A percentile compares a stretch with the other conserved stretches of the same genome.
Conservation (phyloP, 202 grass and related monocot species). For the Elaeis oleifera region DNA sequence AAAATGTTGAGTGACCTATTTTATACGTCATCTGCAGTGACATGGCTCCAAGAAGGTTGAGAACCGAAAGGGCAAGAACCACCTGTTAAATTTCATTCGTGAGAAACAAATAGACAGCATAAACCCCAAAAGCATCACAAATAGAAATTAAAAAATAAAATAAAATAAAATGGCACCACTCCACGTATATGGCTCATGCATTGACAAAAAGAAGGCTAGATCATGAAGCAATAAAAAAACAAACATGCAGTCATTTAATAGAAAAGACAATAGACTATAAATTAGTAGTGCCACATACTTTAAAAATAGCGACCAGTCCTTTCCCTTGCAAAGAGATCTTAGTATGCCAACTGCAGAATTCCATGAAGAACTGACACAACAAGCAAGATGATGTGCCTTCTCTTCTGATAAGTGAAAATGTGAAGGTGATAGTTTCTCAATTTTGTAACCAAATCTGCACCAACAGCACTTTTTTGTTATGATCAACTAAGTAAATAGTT, state of each 20-base stretch:
- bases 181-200: no score
- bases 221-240: no score
- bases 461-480: conserved; percentile 23
- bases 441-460: conserved; percentile 66
- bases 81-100: conserved; percentile 38
- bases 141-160: no score
- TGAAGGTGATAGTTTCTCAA: conserved; percentile 86
- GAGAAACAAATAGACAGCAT: no score
- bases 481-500: conserved; percentile 3
- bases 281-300: conserved; percentile 30
- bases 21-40: conserved; percentile 54
- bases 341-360: conserved; percentile 61
- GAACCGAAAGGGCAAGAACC: conserved; percentile 46
- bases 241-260: no score
- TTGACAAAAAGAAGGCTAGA: no score
- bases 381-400: conserved; percentile 48
- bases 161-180: no score
- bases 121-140: no score
- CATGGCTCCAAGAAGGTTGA: conserved; percentile 63
- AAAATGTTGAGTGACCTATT: conserved; percentile 48
- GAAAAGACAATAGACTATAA: background rate
- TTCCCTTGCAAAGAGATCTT: conserved; percentile 89
- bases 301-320: conserved; percentile 79
- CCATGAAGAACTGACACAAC: conserved; percentile 55
- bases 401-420: conserved; percentile 66